These are phyloP conservation scores for Prunus mira DNA, from an alignment of 306 rosid genomes.

Conservation along the genomic window DNA sequence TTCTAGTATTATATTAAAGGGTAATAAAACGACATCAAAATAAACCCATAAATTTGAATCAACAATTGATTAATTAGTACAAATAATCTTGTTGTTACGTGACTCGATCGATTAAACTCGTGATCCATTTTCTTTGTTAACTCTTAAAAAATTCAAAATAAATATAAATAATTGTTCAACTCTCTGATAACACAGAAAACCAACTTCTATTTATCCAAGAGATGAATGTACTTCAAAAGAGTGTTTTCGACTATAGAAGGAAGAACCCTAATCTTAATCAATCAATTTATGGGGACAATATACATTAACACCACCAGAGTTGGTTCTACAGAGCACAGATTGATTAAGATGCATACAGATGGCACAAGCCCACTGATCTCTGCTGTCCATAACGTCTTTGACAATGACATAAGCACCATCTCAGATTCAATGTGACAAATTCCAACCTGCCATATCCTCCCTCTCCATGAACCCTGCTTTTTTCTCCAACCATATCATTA, in stretches of 20 bases:
- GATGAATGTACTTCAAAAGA: neutral
- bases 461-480: conserved; percentile 14
- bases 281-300: too few relatives aligned
- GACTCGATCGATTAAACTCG: neutral
- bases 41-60: neutral
- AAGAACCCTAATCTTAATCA: too few relatives aligned
- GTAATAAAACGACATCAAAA: too few relatives aligned
- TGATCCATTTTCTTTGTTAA: neutral
- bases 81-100: neutral
- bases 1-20: too few relatives aligned
- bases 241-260: too few relatives aligned
- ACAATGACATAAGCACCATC: too few relatives aligned
- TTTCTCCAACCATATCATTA: neutral
- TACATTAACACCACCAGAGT: too few relatives aligned
- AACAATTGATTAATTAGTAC: too few relatives aligned
- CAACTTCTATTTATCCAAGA: neutral
- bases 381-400: too few relatives aligned
- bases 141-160: neutral
- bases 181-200: neutral
- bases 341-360: neutral
- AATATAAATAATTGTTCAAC: neutral
- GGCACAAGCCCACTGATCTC: neutral
- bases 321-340: too few relatives aligned
- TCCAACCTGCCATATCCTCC: neutral
- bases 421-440: neutral